Evolutionary conservation across 352 stramenopile genomes (phyloP).

Genomic region (Blastocystis sp.): DNA sequence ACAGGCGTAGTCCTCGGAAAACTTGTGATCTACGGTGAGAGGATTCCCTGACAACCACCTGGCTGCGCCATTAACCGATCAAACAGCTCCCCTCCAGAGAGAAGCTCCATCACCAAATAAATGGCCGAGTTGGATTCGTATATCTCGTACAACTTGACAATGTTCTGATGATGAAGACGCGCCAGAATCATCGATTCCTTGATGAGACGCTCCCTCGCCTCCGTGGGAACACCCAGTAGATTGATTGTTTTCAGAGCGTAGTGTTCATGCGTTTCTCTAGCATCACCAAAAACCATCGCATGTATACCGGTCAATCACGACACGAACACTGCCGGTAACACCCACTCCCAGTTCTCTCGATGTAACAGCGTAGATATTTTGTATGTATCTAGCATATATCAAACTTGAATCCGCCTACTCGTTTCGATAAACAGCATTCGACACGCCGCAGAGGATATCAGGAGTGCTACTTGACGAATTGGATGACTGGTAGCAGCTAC

Average conservation of each 20-base stretch:
- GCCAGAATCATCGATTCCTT: conserved; percentile 30
- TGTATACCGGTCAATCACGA: not conserved
- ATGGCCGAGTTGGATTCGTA: conserved; percentile 25
- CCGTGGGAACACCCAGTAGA: not conserved
- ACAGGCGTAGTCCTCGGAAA: conserved; percentile 35
- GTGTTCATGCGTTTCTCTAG: conserved; percentile 12
- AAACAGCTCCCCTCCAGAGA: conserved; percentile 41
- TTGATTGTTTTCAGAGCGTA: conserved; percentile 52
- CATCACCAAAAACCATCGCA: not conserved
- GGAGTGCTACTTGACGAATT: not conserved
- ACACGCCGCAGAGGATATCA: conserved; percentile 35
- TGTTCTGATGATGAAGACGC: conserved; percentile 49
- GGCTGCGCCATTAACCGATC: conserved; percentile 34
- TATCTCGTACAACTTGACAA: conserved; percentile 54
- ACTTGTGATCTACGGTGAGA: conserved; percentile 24
- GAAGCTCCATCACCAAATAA: conserved; percentile 52
- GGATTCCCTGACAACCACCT: not conserved
- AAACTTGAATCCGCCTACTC: not conserved
- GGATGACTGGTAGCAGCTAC: too few species aligned
- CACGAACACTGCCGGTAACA: conserved; percentile 33
- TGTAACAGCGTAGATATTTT: conserved; percentile 29
- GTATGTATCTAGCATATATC: conserved; percentile 30
- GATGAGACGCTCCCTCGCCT: not conserved
- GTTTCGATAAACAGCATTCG: conserved; percentile 33
- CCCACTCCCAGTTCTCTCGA: conserved; percentile 33